A percentile compares a stretch with the other conserved stretches of the same genome.
Conservation (phyloP, 75 land plant genomes). For the Sequoiadendron giganteum region DNA sequence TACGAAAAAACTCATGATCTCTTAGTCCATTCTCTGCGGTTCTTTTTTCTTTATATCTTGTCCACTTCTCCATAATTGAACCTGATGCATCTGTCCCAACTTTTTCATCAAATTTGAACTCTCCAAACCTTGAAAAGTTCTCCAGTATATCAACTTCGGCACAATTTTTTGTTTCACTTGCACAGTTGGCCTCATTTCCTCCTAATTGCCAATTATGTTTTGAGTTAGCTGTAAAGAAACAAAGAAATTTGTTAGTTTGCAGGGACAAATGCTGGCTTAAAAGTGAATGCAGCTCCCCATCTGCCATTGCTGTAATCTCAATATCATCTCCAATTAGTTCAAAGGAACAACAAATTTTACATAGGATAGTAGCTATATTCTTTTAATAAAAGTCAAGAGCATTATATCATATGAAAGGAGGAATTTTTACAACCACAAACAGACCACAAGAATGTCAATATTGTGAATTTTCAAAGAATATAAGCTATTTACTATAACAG, state of each 20-base stretch:
- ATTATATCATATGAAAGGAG: not conserved
- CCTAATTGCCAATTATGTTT: not conserved
- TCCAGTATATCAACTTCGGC: not conserved
- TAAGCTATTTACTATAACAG: not conserved
- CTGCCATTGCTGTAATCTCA: not conserved
- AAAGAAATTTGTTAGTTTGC: not conserved
- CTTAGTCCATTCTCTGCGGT: constrained; percentile 5
- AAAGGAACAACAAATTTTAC: not conserved
- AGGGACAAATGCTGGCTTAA: not conserved
- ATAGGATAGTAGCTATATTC: not conserved
- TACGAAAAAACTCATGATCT: not conserved
- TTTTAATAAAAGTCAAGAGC: not conserved
- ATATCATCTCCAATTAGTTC: not conserved
- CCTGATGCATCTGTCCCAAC: constrained; percentile 11
- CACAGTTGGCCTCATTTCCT: not conserved
- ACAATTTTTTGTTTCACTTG: not conserved
- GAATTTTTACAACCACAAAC: not conserved
- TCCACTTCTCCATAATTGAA: constrained; percentile 16
- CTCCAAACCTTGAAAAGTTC: not conserved
- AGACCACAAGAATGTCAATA: not conserved
- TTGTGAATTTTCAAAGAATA: not conserved
- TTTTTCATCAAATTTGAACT: constrained; percentile 15
- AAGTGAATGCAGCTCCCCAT: not conserved
- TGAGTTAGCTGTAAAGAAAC: constrained; percentile 8
- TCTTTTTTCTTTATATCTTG: constrained; percentile 10